These are phyloP conservation scores for Cornus suecica DNA, from an alignment of 148 eudicot genomes.

Conservation along the genomic window DNA sequence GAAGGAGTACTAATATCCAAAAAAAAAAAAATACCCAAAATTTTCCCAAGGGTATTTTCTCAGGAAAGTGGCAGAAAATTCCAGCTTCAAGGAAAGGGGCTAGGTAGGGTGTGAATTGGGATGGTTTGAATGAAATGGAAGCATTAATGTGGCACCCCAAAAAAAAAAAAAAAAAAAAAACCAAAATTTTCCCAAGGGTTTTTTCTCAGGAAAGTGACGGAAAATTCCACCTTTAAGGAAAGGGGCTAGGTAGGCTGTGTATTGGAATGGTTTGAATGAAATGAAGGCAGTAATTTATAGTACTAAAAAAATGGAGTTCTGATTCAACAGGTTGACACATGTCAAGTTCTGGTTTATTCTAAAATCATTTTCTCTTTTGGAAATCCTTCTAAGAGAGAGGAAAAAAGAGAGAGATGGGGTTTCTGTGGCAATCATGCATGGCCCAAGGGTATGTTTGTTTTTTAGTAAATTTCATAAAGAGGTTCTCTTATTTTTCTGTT, in stretches of 20 bases:
- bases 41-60: constrained; percentile 5
- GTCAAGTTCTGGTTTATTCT: constrained; percentile 35
- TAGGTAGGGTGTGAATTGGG: neutral
- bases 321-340: constrained; percentile 32
- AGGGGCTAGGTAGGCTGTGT: neutral
- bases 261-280: constrained; percentile 13
- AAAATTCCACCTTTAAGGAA: constrained; percentile 4
- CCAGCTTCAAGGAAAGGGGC: constrained; percentile 11
- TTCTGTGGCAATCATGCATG: constrained; percentile 29
- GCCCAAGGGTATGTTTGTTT: neutral
- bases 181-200: neutral
- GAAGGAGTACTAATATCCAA: neutral
- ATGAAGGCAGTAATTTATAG: constrained; percentile 26
- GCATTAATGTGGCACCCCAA: no score
- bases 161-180: neutral
- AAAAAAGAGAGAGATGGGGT: constrained; percentile 1
- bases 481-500: neutral
- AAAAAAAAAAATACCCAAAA: neutral
- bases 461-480: neutral
- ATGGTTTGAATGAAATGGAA: constrained; percentile 13
- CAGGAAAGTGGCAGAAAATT: neutral
- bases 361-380: constrained; percentile 15
- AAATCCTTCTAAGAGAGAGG: neutral
- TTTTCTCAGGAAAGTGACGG: constrained; percentile 6
- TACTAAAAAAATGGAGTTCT: constrained; percentile 1